These are phyloP conservation scores for Pneumocystis canis DNA, from an alignment of 1,139 yeast species.

Conservation along the genomic window DNA sequence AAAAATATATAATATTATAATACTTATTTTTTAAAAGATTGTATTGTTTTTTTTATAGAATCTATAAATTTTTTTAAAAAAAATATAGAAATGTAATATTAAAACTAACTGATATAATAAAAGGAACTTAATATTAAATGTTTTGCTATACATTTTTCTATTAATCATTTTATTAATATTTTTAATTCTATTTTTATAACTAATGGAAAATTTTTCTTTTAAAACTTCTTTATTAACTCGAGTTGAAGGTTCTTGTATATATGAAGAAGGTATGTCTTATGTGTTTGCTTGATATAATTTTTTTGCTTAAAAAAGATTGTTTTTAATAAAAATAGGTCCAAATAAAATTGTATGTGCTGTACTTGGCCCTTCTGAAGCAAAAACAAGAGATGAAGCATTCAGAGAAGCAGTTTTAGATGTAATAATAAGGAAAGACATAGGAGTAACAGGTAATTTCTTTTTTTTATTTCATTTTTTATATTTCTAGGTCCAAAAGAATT, in stretches of 20 bases:
- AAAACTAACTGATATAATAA: not conserved
- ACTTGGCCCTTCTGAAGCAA: conserved; percentile 83
- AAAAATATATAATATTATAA: too few relatives aligned
- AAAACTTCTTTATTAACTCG: not conserved
- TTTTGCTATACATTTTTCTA: not conserved
- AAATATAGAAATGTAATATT: too few relatives aligned
- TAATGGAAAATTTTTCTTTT: not conserved
- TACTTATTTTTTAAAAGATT: too few relatives aligned
- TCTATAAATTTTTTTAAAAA: too few relatives aligned
- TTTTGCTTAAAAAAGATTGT: not conserved
- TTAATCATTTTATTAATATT: not conserved
- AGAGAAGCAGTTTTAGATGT: conserved; percentile 65
- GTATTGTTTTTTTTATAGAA: too few relatives aligned
- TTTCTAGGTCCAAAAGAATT: conserved; percentile 49
- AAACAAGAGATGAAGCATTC: conserved; percentile 71
- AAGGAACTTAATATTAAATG: not conserved
- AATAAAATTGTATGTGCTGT: conserved; percentile 48
- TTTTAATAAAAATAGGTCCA: not conserved
- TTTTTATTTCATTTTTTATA: not conserved
- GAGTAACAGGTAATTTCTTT: conserved; percentile 35
- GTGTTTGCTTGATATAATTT: not conserved
- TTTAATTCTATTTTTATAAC: too few relatives aligned
- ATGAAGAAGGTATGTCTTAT: not conserved
- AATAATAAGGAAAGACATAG: conserved; percentile 63
- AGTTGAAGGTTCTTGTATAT: not conserved